Percentiles rank a stretch among this genome's conserved stretches.
These are phyloP conservation scores for Phytopythium cucurbitacearum DNA, from an alignment of 352 stramenopile species.

Conservation along the genomic window DNA sequence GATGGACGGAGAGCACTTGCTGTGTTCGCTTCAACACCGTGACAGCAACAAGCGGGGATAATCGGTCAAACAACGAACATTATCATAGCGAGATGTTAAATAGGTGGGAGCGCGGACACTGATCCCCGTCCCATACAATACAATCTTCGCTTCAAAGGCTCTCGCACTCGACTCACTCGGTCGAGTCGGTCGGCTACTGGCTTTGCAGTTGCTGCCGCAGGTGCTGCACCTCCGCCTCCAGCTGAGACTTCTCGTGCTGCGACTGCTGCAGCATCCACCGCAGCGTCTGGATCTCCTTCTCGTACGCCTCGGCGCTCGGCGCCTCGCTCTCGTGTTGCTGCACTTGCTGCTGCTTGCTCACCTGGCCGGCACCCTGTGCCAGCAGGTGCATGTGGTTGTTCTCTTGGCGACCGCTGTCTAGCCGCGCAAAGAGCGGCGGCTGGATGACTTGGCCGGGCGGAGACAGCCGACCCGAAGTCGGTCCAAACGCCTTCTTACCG, in stretches of 20 bases:
- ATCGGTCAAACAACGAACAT: too few species aligned
- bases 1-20: too few species aligned
- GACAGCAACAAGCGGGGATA: too few species aligned
- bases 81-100: too few species aligned
- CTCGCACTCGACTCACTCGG: slow-evolving; percentile 6
- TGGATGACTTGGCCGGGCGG: slow-evolving; percentile 11
- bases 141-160: background rate
- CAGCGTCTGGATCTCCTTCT: slow-evolving; percentile 63
- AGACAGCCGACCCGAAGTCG: slow-evolving; percentile 14
- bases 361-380: slow-evolving; percentile 44
- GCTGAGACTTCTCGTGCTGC: slow-evolving; percentile 64
- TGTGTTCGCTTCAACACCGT: too few species aligned
- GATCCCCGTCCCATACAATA: too few species aligned
- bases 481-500: slow-evolving; percentile 20
- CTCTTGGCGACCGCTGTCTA: slow-evolving; percentile 18
- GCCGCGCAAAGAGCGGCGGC: slow-evolving; percentile 39
- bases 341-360: slow-evolving; percentile 50
- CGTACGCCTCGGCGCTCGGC: slow-evolving; percentile 47
- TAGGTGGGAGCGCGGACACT: too few species aligned
- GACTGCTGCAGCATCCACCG: slow-evolving; percentile 65
- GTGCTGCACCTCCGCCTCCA: slow-evolving; percentile 63
- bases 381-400: slow-evolving; percentile 67
- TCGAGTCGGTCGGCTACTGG: slow-evolving; percentile 1
- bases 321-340: slow-evolving; percentile 11
- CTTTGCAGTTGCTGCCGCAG: slow-evolving; percentile 46